Evolutionary conservation across 176 grass and related monocot genomes (phyloP), one percentile per base, ranked within the genome.

Genomic region (Musa beccarii): DNA sequence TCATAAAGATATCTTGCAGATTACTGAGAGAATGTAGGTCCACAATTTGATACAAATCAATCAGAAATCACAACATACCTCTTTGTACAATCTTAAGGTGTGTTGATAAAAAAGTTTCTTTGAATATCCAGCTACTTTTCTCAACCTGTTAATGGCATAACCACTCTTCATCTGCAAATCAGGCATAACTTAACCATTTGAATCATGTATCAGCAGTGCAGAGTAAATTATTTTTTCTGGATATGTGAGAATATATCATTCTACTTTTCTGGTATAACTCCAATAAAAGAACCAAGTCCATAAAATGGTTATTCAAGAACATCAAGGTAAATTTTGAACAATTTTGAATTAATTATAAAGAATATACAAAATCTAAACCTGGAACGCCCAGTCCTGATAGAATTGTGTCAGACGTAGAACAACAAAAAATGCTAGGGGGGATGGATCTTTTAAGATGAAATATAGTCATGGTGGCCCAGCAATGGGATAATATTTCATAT

Each of bases 1-100:
- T 43, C 34, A 20, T 6, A 11, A 23, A 24, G 24, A 8, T 10
- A 65, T 65, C 7, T 25, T 9, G 10, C 10, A 13, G 22, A 11
- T 24, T 25, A 65, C 17, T 22, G 62, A 12, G 63, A 2, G 22
- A 25, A 66, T 12, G 26, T 2, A 23, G 10, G 12, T 13, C 23
- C 22, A 66, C 26, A 23, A 66, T 26, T 28, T n/a, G 9, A 11
- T 21, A 52, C 2, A 74, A 56, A 9, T 19, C 17, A 57, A 34
- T 8, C 79, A 75, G 72, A 21, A 14, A 75, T 61, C 1, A 13
- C 12, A 70, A 51, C 6, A 56, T 87, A 91, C 90, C 84, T 91
- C 94, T 80, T 91, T 93, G 79, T 98, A 98, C 74, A 98, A 85
- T 68, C 85, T 90, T 54, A 98, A 78, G 78, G 90, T 90, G 75